phyloP scores from a whole-genome alignment of 2,329 filamentous ascomycete genomes.

The Ramichloridium luteum region DNA sequence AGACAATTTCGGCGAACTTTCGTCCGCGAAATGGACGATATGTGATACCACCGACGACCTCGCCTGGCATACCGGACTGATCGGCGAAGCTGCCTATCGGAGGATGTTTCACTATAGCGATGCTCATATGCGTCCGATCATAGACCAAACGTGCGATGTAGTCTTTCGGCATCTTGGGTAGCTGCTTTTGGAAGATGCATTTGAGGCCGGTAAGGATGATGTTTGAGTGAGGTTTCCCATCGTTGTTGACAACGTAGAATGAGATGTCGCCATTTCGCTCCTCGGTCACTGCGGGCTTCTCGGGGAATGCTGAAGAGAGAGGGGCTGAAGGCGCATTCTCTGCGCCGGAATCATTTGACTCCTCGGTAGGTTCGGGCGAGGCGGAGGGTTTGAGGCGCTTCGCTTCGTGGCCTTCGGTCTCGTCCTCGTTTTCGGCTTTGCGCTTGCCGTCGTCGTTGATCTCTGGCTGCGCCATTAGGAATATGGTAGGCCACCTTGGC shows the following conservation, averaged over 20 bases:
- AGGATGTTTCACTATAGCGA: constrained; percentile 94
- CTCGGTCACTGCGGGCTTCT: constrained; percentile 89
- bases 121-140: constrained; percentile 88
- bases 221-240: constrained; percentile 72
- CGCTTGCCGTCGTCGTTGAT: constrained; percentile 15
- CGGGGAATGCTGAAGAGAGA: constrained; percentile 57
- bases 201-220: constrained; percentile 94
- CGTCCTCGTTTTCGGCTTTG: constrained; percentile 67
- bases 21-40: constrained; percentile 88
- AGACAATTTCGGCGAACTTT: constrained; percentile 94
- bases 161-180: constrained; percentile 98
- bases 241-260: constrained; percentile 96
- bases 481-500: no score
- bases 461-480: not conserved
- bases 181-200: constrained; percentile 95
- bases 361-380: constrained; percentile 24
- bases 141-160: constrained; percentile 97
- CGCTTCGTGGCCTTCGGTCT: constrained; percentile 38
- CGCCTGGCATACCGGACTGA: constrained; percentile 19
- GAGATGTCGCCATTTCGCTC: constrained; percentile 91
- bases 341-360: constrained; percentile 13
- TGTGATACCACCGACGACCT: constrained; percentile 65
- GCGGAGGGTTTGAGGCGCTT: constrained; percentile 50
- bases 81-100: constrained; percentile 33
- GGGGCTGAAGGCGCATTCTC: constrained; percentile 17